Conservation (phyloP, 1,284 basidiomycete species). For the Ustilago bromivora region DNA sequence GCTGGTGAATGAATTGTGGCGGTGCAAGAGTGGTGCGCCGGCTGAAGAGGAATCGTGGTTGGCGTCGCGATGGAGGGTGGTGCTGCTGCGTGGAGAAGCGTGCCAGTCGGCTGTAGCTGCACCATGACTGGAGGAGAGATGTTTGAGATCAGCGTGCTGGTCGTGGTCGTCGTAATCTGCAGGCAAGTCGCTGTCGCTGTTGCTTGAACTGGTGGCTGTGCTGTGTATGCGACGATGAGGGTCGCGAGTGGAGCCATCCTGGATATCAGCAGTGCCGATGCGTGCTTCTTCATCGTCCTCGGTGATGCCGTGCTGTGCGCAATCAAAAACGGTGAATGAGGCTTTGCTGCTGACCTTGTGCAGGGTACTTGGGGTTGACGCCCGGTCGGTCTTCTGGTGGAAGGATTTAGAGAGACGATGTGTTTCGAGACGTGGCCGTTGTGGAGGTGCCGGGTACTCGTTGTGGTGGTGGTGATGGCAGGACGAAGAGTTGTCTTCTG, state of each 20-base stretch:
- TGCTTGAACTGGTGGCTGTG: slow-evolving; percentile 29
- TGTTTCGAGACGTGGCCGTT: slow-evolving; percentile 36
- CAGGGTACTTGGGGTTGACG: slow-evolving; percentile 7
- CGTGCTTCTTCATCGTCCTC: slow-evolving; percentile 34
- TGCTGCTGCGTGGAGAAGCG: slow-evolving; percentile 28
- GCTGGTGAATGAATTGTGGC: slow-evolving; percentile 22
- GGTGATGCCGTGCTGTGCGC: slow-evolving; percentile 20
- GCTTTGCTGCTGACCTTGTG: slow-evolving; percentile 28
- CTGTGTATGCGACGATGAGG: slow-evolving; percentile 32
- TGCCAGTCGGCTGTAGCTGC: slow-evolving; percentile 16
- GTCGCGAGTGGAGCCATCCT: slow-evolving; percentile 3
- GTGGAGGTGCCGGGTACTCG: slow-evolving; percentile 15
- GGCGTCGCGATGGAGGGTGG: slow-evolving; percentile 10
- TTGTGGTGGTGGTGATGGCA: slow-evolving; percentile 12
- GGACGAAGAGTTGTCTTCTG: slow-evolving; percentile 1
- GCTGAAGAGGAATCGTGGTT: slow-evolving; percentile 8
- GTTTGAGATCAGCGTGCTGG: slow-evolving; percentile 30
- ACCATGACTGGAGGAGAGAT: slow-evolving; percentile 9
- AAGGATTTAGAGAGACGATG: slow-evolving; percentile 49
- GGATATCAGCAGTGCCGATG: neutral
- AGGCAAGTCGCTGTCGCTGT: slow-evolving; percentile 40
- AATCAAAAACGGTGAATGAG: slow-evolving; percentile 40
- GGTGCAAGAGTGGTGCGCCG: slow-evolving; percentile 29
- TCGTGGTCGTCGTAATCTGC: slow-evolving; percentile 44
- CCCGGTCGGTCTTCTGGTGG: slow-evolving; percentile 26